These are phyloP conservation scores for Cytidiella melzeri DNA, from an alignment of 768 basidiomycete genomes.

Conservation along the genomic window DNA sequence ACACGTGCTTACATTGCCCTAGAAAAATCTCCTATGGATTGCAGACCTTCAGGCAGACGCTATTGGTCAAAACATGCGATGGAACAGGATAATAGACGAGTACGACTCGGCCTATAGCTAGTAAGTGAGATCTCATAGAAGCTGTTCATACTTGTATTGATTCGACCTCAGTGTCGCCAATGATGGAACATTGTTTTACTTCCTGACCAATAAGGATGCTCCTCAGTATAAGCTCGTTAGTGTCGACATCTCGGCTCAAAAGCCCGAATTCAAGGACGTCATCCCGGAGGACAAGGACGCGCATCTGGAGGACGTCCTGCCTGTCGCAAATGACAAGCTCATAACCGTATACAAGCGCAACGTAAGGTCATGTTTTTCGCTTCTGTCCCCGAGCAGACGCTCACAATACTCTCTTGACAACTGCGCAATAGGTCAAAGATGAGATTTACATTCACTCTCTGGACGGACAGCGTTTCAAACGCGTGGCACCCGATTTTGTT, in stretches of 20 bases:
- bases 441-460: slow-evolving; percentile 66
- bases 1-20: slow-evolving; percentile 1
- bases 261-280: slow-evolving; percentile 43
- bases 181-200: slow-evolving; percentile 54
- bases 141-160: slow-evolving; percentile 5
- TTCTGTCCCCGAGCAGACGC: neutral
- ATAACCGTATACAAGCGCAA: slow-evolving; percentile 66
- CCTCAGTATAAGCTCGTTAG: slow-evolving; percentile 62
- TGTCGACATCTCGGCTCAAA: slow-evolving; percentile 47
- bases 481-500: slow-evolving; percentile 60
- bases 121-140: slow-evolving; percentile 34
- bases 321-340: slow-evolving; percentile 51
- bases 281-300: slow-evolving; percentile 67
- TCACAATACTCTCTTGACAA: no score
- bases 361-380: slow-evolving; percentile 33
- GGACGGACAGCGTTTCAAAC: slow-evolving; percentile 44
- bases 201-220: slow-evolving; percentile 61
- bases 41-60: slow-evolving; percentile 54
- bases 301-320: slow-evolving; percentile 42
- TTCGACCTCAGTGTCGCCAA: slow-evolving; percentile 48
- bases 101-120: slow-evolving; percentile 61
- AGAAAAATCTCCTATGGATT: slow-evolving; percentile 76
- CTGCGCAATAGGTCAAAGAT: slow-evolving; percentile 57
- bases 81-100: slow-evolving; percentile 66
- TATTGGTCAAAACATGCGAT: slow-evolving; percentile 60